Base-by-base conservation (phyloP, 371 early-diverging fungal genomes). In the Blakeslea trispora region DNA sequence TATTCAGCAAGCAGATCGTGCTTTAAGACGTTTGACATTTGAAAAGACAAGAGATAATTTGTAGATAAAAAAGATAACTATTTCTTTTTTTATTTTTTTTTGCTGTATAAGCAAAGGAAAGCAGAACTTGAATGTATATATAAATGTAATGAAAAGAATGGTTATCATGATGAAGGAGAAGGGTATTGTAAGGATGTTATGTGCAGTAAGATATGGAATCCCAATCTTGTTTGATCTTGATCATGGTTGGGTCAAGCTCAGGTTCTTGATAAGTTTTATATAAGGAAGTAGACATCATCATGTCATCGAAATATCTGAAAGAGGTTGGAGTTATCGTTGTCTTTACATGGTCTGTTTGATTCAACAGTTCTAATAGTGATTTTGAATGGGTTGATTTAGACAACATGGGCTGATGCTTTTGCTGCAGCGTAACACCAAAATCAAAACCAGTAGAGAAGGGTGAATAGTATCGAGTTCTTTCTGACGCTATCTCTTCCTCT, bases 1-100 rank as follows among this genome's bases (percentile, higher is more conserved):
- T 21, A 60, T 71, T 15, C 68, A 73, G 57, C 64, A 76, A 65
- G 66, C 77, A 35, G 57, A 71, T 21, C 57, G 53, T 22, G 73
- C 72, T 10, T 53, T 71, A 22, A 68, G 50, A 53, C 69, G 77
- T 28, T 24, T 76, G 28, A 66, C 61, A 24, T 61, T 64, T 32
- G 68, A 67, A 44, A 42, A 56, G 45, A 23, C 48, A 34, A 45
- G 57, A 47, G 53, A 57, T 21, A 23, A 28, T 45, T 28, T 28
- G 7, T 28, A 28, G n/a, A n/a, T n/a, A n/a, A n/a, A n/a, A n/a
- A n/a, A n/a, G n/a, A n/a, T n/a, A n/a, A n/a, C n/a, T n/a, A n/a
- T n/a, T n/a, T n/a, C n/a, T n/a, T n/a, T n/a, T n/a, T 19, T 41
- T 41, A 41, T 41, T 41, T 41, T 3, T 41, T 41, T 41, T 3